phyloP scores from a whole-genome alignment of 2,329 filamentous ascomycete species.

The Pestalotiopsis sp. region DNA sequence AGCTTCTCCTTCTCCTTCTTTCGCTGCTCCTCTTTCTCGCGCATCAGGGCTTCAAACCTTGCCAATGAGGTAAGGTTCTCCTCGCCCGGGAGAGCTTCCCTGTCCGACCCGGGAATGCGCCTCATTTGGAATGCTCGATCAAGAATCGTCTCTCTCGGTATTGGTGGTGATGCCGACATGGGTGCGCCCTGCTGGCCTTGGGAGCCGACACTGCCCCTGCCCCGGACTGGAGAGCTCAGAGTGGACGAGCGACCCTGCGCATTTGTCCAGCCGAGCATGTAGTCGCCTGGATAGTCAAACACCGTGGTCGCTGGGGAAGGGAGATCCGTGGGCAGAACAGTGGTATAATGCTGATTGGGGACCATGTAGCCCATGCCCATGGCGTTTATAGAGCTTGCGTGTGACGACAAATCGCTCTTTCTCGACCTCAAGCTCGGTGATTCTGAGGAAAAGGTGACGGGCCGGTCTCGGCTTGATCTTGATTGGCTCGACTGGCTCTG shows the following conservation, averaged over 20 bases:
- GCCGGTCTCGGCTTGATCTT: conserved; percentile 46
- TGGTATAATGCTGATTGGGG: conserved; percentile 49
- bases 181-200: conserved; percentile 39
- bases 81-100: conserved; percentile 49
- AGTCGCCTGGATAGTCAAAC: conserved; percentile 53
- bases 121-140: conserved; percentile 66
- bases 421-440: conserved; percentile 62
- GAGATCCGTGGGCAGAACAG: conserved; percentile 52
- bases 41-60: conserved; percentile 66
- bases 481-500: conserved; percentile 51
- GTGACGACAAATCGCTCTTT: conserved; percentile 62
- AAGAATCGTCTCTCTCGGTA: conserved; percentile 64
- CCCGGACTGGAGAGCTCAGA: conserved; percentile 56
- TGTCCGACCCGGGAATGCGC: conserved; percentile 61
- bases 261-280: conserved; percentile 61
- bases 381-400: conserved; percentile 49
- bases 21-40: conserved; percentile 54
- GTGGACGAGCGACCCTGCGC: conserved; percentile 60
- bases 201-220: conserved; percentile 55
- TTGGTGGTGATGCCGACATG: conserved; percentile 51
- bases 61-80: conserved; percentile 66
- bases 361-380: conserved; percentile 38
- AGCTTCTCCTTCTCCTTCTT: conserved; percentile 38
- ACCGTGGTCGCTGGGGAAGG: conserved; percentile 56
- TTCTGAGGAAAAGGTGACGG: conserved; percentile 54